These are phyloP conservation scores for Jatropha multifida DNA, from an alignment of 441 rosid genomes.

Conservation along the genomic window DNA sequence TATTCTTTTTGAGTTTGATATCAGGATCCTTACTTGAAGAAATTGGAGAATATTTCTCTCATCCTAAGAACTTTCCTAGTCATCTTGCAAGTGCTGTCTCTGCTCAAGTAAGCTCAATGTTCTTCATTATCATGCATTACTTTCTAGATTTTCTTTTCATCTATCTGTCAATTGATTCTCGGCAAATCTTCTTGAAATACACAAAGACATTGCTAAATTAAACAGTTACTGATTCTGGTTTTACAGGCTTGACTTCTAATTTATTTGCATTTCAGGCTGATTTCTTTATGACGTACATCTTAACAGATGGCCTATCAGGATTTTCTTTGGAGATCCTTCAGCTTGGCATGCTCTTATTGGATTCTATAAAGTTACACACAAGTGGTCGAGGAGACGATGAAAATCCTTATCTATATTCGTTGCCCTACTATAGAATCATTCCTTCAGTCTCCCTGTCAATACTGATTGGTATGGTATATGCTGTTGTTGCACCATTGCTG, in stretches of 20 bases:
- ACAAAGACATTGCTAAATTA: background rate
- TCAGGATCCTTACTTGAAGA: slow-evolving; percentile 90
- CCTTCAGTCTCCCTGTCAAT: slow-evolving; percentile 70
- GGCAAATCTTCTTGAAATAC: background rate
- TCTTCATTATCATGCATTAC: background rate
- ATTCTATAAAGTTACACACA: slow-evolving; percentile 45
- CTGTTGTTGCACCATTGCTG: slow-evolving; percentile 73
- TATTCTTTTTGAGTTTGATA: slow-evolving; percentile 79
- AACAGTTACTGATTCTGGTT: background rate
- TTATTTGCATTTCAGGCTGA: slow-evolving; percentile 56
- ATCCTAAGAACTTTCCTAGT: slow-evolving; percentile 71
- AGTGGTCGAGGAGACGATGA: slow-evolving; percentile 51
- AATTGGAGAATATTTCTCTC: slow-evolving; percentile 70
- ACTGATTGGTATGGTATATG: slow-evolving; percentile 79
- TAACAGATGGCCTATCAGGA: slow-evolving; percentile 81
- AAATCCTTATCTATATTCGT: slow-evolving; percentile 66
- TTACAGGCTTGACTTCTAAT: slow-evolving; percentile 3
- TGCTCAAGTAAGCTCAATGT: slow-evolving; percentile 56
- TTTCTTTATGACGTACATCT: slow-evolving; percentile 83
- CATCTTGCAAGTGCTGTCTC: slow-evolving; percentile 88
- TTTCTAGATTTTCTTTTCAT: background rate
- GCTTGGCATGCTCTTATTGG: slow-evolving; percentile 61
- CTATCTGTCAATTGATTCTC: background rate
- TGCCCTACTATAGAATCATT: slow-evolving; percentile 73
- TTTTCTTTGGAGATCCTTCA: slow-evolving; percentile 87